phyloP scores from a whole-genome alignment of 108 stramenopile genomes.

The Fragilariopsis cylindrus region DNA sequence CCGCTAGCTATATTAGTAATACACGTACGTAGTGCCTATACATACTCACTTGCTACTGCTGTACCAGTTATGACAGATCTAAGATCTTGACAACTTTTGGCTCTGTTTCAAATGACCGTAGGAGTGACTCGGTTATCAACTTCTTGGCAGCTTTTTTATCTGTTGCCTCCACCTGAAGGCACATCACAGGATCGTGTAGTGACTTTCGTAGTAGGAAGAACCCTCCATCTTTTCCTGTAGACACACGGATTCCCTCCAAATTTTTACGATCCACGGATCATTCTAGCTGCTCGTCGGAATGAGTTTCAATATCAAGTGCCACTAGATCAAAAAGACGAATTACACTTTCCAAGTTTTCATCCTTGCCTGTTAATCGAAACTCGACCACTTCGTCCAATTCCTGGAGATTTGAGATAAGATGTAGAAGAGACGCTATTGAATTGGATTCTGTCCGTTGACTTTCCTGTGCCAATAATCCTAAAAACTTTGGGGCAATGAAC shows the following conservation, averaged over 20 bases:
- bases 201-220: constrained; percentile 86
- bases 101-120: constrained; percentile 25
- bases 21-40: too few relatives aligned
- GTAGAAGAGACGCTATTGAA: constrained; percentile 40
- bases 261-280: constrained; percentile 79
- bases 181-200: constrained; percentile 83
- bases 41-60: background rate
- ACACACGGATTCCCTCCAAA: constrained; percentile 76
- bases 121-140: constrained; percentile 48
- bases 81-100: background rate
- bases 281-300: constrained; percentile 28
- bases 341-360: constrained; percentile 66
- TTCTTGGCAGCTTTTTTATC: constrained; percentile 41
- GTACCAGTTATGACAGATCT: background rate
- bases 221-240: constrained; percentile 52
- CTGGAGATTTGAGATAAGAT: constrained; percentile 58
- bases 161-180: constrained; percentile 75
- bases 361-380: constrained; percentile 55
- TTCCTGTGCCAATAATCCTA: constrained; percentile 42
- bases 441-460: background rate
- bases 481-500: constrained; percentile 80
- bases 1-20: too few relatives aligned
- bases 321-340: constrained; percentile 48
- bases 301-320: constrained; percentile 35
- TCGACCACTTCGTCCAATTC: constrained; percentile 71